Percentiles rank a stretch among this genome's conserved stretches.
Conservation (phyloP, 2,329 filamentous ascomycete species). For the Aspergillus sojae region DNA sequence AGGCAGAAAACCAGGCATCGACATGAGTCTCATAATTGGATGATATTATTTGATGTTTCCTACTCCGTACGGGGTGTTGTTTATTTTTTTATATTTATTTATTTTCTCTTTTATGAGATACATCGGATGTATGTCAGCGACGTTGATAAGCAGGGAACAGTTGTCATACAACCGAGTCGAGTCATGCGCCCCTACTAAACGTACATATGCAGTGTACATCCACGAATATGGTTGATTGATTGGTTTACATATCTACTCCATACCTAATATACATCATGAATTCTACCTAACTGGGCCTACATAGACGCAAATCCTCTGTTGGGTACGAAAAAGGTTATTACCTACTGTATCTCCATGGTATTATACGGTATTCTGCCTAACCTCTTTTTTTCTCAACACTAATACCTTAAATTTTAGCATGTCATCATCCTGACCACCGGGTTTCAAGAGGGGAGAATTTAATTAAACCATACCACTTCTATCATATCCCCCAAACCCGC, state of each 20-base stretch:
- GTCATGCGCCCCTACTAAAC: slow-evolving; percentile 1
- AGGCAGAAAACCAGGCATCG: not conserved
- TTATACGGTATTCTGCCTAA: not conserved
- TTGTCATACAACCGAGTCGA: not conserved
- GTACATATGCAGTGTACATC: slow-evolving; percentile 4
- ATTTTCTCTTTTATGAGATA: not conserved
- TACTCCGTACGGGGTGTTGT: not conserved
- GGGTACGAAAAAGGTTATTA: not conserved
- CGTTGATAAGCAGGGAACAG: slow-evolving; percentile 1
- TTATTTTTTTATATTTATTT: not conserved
- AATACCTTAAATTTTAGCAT: not conserved
- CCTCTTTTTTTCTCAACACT: not conserved
- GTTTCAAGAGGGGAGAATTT: not conserved
- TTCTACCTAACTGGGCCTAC: not conserved
- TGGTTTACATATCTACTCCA: not conserved
- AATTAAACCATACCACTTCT: not conserved
- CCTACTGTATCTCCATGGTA: not conserved
- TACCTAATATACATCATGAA: not conserved
- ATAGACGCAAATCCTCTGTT: not conserved
- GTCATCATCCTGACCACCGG: not conserved
- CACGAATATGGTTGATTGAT: not conserved
- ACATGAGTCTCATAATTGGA: not conserved
- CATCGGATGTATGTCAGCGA: not conserved
- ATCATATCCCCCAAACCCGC: not conserved
- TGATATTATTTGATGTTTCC: not conserved